A percentile compares a stretch with the other conserved stretches of the same genome.
Evolutionary conservation across 805 yeast genomes (phyloP).

Genomic region (Yarrowia hollandica): DNA sequence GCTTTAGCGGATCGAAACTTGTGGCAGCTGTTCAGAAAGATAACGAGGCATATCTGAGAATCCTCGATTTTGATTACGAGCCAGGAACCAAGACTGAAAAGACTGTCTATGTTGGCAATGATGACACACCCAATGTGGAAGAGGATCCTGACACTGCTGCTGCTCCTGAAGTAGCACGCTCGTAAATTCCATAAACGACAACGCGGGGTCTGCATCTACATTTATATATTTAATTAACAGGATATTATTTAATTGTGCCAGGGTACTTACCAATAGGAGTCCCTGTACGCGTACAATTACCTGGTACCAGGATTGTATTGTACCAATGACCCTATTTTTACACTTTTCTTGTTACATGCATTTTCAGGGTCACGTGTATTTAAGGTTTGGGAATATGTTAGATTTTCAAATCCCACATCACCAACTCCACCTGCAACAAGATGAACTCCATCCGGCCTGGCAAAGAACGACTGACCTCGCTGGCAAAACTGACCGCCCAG

Average conservation of each 20-base stretch:
- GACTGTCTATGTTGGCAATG: conserved; percentile 20
- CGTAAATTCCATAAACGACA: background rate
- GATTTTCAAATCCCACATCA: conserved; percentile 2
- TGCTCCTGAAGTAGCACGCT: background rate
- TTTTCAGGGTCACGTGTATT: background rate
- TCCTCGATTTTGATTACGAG: conserved; percentile 69
- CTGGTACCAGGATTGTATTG: no score
- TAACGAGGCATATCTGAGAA: conserved; percentile 72
- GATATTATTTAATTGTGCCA: no score
- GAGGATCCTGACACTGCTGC: background rate
- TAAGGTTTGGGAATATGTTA: background rate
- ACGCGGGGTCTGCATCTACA: background rate
- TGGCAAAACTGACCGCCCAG: conserved; percentile 38
- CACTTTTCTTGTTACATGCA: background rate
- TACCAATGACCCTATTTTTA: no score
- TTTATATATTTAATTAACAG: conserved; percentile 14
- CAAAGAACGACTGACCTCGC: conserved; percentile 35
- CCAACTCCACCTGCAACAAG: background rate
- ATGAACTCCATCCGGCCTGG: conserved; percentile 11
- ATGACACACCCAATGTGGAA: background rate
- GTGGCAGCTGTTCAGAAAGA: conserved; percentile 86
- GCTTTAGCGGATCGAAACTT: conserved; percentile 78
- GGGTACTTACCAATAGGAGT: no score
- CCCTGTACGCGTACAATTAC: no score
- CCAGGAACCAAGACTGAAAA: conserved; percentile 20